Base-by-base conservation (phyloP, 108 stramenopile species). In the Fistulifera pelliculosa region DNA sequence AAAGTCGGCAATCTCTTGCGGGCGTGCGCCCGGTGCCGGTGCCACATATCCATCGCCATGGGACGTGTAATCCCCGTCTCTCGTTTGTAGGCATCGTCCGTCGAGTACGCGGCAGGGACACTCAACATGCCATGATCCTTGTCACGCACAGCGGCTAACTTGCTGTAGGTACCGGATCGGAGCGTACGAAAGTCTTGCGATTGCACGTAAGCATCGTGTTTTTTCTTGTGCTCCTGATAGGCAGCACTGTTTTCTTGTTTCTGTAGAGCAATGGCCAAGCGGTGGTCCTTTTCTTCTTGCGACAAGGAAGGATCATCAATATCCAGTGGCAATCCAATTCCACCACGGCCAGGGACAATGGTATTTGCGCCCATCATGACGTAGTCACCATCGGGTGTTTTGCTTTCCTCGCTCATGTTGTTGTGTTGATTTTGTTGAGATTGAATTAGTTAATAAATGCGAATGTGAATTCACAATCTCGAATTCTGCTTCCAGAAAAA, bases 171-270 rank as follows among this genome's bases (percentile, higher is more conserved):
- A 47, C 71, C 78, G 19, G 84, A 86, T 14, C 90, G 76, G 14
- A 73, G 67, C 16, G 90, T 92, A 50, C 90, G 90, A 64, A 82
- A 77, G 31, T 64, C 44, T 41, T 80, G 68, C 21, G 90, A 81
- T 22, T 72, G 56, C 10, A 75, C 55, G 54, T 72, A 55, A 51
- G 75, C 68, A 14, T 88, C 80, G 69, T 84, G 86, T 40, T 78
- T 76, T 63, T 86, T 88, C 72, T 88, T 81, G 71, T 82, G 82
- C 8, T 63, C 70, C 25, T 74, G 77, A 59, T 84, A 86, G 21
- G 70, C 90, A 44, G 84, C 86, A 42, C 84, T 86, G 47, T 92
- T 92, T 62, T 92, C 90, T 57, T 92, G 81, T 55, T 92, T 86
- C 70, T 92, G 90, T 38, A 92, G 68, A 17, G 86, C 86, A 60